These are phyloP conservation scores for Shiraia bambusicola DNA, from an alignment of 2,329 filamentous ascomycete genomes.

Conservation along the genomic window DNA sequence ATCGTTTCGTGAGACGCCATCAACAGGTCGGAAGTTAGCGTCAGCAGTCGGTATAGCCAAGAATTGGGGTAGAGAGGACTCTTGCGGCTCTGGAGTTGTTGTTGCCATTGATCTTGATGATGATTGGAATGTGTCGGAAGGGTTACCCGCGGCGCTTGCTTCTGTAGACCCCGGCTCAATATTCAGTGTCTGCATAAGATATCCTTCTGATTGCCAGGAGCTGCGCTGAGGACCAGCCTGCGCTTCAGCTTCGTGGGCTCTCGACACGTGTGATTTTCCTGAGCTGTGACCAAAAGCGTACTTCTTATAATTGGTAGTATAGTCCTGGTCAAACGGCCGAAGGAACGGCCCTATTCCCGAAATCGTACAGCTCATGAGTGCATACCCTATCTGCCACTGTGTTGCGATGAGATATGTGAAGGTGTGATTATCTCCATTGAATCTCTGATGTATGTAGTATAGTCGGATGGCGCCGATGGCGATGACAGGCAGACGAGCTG, in stretches of 20 bases:
- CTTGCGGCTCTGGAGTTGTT: slow-evolving; percentile 8
- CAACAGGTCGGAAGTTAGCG: slow-evolving; percentile 26
- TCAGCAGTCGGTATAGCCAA: slow-evolving; percentile 19
- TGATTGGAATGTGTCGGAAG: not conserved
- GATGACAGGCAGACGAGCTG: slow-evolving; percentile 32
- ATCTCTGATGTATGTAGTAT: slow-evolving; percentile 24
- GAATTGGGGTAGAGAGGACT: slow-evolving; percentile 8
- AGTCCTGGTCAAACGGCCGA: slow-evolving; percentile 34
- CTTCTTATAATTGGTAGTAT: slow-evolving; percentile 21
- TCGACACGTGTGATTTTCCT: slow-evolving; percentile 1
- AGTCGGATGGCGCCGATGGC: slow-evolving; percentile 28
- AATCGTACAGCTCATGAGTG: slow-evolving; percentile 36
- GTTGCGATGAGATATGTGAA: slow-evolving; percentile 34
- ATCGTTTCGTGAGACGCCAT: slow-evolving; percentile 20
- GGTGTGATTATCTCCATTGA: slow-evolving; percentile 16
- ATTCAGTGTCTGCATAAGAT: slow-evolving; percentile 14
- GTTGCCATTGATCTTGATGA: slow-evolving; percentile 4
- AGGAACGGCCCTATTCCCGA: slow-evolving; percentile 37
- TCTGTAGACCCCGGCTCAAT: slow-evolving; percentile 1
- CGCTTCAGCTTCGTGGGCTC: not conserved
- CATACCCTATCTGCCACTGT: slow-evolving; percentile 42
- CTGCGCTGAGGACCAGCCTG: slow-evolving; percentile 1
- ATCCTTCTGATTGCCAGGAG: slow-evolving; percentile 16
- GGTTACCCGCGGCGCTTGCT: not conserved
- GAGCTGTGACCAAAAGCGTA: slow-evolving; percentile 7